These are phyloP conservation scores for Dichotomocladium elegans DNA, from an alignment of 371 early-diverging fungal genomes.

Conservation along the genomic window DNA sequence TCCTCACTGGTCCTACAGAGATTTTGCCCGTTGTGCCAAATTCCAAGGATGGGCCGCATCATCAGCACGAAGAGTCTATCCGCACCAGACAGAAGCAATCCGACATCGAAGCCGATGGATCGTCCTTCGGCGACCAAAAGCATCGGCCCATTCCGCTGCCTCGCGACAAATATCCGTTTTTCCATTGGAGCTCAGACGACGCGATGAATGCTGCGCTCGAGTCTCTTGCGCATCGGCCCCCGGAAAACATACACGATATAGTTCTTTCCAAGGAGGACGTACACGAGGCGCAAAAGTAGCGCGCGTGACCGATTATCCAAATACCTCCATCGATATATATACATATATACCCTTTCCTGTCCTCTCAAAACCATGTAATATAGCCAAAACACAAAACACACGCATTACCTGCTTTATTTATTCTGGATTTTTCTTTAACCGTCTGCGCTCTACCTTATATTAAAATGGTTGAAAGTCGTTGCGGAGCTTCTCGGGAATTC, in stretches of 20 bases:
- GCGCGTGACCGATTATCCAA: too few species aligned
- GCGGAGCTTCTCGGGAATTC: too few species aligned
- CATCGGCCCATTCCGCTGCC: background rate
- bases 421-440: too few species aligned
- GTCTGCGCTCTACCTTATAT: too few species aligned
- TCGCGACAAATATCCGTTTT: slow-evolving; percentile 40
- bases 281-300: background rate
- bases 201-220: slow-evolving; percentile 34
- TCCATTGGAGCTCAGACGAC: slow-evolving; percentile 46
- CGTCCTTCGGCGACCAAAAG: background rate
- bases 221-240: background rate
- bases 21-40: slow-evolving; percentile 42
- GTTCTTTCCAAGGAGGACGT: background rate
- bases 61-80: background rate
- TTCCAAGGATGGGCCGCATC: slow-evolving; percentile 29
- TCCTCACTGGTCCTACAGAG: slow-evolving; percentile 13
- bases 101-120: background rate
- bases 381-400: too few species aligned
- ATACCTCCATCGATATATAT: too few species aligned
- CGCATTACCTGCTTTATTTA: too few species aligned
- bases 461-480: too few species aligned
- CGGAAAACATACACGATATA: background rate
- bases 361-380: too few species aligned
- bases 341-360: background rate
- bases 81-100: background rate